Conservation (phyloP, 2,329 filamentous ascomycete genomes). For the Verticillium albo-atrum region DNA sequence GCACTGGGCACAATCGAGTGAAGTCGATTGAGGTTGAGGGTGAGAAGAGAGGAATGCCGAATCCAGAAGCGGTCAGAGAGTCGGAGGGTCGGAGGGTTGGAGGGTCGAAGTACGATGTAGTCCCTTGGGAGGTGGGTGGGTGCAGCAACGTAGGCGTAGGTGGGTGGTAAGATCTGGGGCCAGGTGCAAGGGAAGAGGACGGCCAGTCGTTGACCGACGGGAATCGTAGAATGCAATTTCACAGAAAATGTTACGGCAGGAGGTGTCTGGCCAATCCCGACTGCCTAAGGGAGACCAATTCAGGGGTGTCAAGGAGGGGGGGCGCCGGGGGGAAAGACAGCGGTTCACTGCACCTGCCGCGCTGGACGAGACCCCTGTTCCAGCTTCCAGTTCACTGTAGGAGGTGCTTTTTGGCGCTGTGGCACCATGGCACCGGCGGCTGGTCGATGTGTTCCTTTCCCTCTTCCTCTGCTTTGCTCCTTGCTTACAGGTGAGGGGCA, state of each 20-base stretch:
- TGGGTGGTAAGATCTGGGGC: constrained; percentile 9
- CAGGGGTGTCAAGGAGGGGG: constrained; percentile 10
- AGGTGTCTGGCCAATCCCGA: constrained; percentile 15
- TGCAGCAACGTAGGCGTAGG: too few species aligned
- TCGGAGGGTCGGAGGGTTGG: neutral
- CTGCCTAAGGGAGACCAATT: constrained; percentile 13
- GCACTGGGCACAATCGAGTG: neutral
- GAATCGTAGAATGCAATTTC: constrained; percentile 30
- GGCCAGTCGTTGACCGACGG: neutral
- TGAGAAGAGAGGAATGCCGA: neutral
- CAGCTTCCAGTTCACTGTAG: neutral
- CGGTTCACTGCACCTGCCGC: neutral
- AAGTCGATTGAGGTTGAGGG: too few species aligned
- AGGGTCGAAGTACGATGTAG: neutral
- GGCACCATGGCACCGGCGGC: too few species aligned
- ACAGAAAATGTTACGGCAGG: constrained; percentile 30
- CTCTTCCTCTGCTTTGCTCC: too few species aligned
- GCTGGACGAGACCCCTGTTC: neutral
- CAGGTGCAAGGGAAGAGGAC: neutral
- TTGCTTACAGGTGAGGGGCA: neutral
- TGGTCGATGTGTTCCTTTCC: neutral
- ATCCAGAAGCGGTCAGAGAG: neutral
- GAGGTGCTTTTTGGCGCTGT: neutral
- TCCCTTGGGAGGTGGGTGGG: neutral
- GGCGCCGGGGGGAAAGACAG: neutral